Base-by-base conservation (phyloP, 1,284 basidiomycete genomes). In the Lentinus polychrous region DNA sequence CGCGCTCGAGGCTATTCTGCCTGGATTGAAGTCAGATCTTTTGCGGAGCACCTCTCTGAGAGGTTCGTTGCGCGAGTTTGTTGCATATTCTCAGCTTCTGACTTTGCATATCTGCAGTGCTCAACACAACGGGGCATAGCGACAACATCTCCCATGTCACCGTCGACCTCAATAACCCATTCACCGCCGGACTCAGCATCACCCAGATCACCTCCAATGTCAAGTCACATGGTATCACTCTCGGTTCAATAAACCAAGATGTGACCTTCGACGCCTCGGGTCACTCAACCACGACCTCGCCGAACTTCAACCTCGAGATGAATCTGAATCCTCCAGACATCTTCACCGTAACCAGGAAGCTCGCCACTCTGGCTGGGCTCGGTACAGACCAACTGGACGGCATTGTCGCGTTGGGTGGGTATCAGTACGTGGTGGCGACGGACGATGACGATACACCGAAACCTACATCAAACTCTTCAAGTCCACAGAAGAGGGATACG, bases 301-400 rank as follows among this genome's bases (percentile, higher is more conserved):
- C 86, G 2, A 60, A 61, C 6, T 64, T 90, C 49, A 66, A 79
- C 47, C 65, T 91, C 40, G 67, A 78, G 56, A 73, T 90, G 73
- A 89, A 89, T 61, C 75, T 85, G 52, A 81, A 86, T 55, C 86
- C 85, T 18, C 65, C 77, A n/a, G 69, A 77, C 27, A 68, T 91
- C 36, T 90, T 91, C 61, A 83, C 82, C 0, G 69, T 90, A 14
- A 81, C 85, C 24, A 76, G 86, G 22, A 71, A 73, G 2, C 71
- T 89, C 4, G 84, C 83, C 8, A 69, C 83, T 12, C 70, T 84
- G 52, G 81, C 84, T 8, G 81, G 83, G 2, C 62, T 85, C 50
- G 68, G 78, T 55, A 76, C 78, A 1, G 69, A 71, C 10, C 82
- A 81, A 37, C 66, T 91, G 50, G 88, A 91, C 55, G 77, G 73